Conservation (phyloP, 2,329 filamentous ascomycete species). For the Stachybotrys chartarum region DNA sequence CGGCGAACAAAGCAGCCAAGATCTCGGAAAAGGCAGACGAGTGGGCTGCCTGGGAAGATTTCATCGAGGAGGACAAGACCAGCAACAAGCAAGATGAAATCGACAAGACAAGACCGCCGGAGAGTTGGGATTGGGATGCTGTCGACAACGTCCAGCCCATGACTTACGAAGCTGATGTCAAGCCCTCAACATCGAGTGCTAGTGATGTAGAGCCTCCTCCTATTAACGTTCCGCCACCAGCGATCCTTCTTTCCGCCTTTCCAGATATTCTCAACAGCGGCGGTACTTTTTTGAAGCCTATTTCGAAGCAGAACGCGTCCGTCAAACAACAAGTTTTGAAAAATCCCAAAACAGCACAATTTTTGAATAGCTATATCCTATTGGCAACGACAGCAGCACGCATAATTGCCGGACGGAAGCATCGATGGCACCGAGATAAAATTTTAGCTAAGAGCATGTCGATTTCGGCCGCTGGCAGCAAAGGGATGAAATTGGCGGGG, state of each 20-base stretch:
- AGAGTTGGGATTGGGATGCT: constrained; percentile 45
- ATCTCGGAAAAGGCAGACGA: constrained; percentile 29
- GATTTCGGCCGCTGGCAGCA: constrained; percentile 69
- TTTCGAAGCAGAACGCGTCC: constrained; percentile 49
- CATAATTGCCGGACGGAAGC: constrained; percentile 75
- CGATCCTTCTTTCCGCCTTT: constrained; percentile 71
- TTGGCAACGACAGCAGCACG: constrained; percentile 65
- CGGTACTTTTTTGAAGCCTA: constrained; percentile 58
- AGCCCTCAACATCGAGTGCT: not conserved
- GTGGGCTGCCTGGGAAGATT: constrained; percentile 46
- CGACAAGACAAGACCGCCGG: constrained; percentile 10
- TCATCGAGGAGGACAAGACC: constrained; percentile 15
- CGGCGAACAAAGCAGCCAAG: not conserved
- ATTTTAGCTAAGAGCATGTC: constrained; percentile 82
- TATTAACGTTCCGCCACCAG: constrained; percentile 83
- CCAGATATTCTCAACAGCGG: constrained; percentile 62
- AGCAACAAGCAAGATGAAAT: constrained; percentile 9
- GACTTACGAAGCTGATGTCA: constrained; percentile 4
- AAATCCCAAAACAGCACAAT: constrained; percentile 53
- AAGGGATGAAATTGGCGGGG: constrained; percentile 86
- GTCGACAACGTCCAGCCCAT: constrained; percentile 23
- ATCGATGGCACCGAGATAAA: constrained; percentile 86
- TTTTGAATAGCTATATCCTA: constrained; percentile 57
- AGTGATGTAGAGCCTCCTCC: constrained; percentile 50
- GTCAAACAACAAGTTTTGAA: constrained; percentile 58